phyloP scores from a whole-genome alignment of 2,329 filamentous ascomycete species.

The Trichothecium roseum region DNA sequence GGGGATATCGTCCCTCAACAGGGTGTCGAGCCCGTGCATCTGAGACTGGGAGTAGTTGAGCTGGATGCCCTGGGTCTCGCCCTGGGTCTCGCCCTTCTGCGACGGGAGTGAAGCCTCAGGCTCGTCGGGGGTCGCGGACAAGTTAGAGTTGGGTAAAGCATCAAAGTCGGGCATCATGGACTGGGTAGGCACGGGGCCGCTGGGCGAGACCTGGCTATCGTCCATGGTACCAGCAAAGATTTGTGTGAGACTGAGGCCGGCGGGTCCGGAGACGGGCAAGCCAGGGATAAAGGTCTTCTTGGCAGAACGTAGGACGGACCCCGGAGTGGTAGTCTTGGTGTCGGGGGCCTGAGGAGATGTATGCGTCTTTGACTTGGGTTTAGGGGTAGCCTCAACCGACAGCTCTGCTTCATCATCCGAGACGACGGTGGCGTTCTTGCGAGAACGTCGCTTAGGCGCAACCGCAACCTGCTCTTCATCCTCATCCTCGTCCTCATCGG shows the following conservation, averaged over 20 bases:
- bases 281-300: conserved; percentile 63
- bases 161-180: conserved; percentile 48
- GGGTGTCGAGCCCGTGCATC: conserved; percentile 45
- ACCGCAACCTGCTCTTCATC: conserved; percentile 20
- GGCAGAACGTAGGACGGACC: conserved; percentile 56
- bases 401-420: conserved; percentile 53
- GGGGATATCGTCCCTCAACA: conserved; percentile 31
- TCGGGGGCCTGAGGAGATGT: conserved; percentile 32
- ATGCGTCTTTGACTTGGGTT: conserved; percentile 26
- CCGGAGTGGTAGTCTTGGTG: conserved; percentile 33
- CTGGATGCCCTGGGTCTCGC: conserved; percentile 32
- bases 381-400: conserved; percentile 35
- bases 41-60: conserved; percentile 53
- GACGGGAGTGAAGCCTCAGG: conserved; percentile 20
- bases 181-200: conserved; percentile 24
- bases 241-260: conserved; percentile 69
- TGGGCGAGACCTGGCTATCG: conserved; percentile 35
- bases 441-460: conserved; percentile 27
- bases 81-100: conserved; percentile 18
- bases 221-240: conserved; percentile 89
- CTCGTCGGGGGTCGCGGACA: conserved; percentile 48
- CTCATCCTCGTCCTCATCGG: conserved; percentile 28
- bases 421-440: conserved; percentile 42
- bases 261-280: conserved; percentile 48
- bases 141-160: conserved; percentile 47